These are phyloP conservation scores for Schoenoplectus tabernaemontani DNA, from an alignment of 202 grass and related monocot genomes.

Conservation along the genomic window DNA sequence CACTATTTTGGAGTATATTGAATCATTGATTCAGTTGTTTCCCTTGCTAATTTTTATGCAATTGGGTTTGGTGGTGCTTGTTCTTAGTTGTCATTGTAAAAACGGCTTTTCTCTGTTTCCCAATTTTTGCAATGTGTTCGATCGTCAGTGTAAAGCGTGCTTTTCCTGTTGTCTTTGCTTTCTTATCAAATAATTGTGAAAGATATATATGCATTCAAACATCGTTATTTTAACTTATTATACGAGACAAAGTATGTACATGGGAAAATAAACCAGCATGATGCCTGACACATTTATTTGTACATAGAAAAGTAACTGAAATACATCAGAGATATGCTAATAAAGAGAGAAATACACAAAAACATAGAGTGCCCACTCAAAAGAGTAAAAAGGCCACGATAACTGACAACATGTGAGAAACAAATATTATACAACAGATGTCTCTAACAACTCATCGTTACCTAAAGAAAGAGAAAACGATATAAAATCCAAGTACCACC, in stretches of 20 bases:
- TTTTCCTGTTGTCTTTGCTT: not conserved
- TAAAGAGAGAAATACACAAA: not conserved
- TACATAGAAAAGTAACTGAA: not conserved
- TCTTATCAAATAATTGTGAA: not conserved
- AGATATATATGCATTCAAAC: conserved; percentile 2
- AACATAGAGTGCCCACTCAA: not conserved
- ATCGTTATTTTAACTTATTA: not conserved
- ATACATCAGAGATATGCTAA: not conserved
- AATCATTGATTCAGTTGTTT: not conserved
- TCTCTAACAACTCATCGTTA: conserved; percentile 3
- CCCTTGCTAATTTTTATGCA: conserved; percentile 12
- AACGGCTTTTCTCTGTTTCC: not conserved
- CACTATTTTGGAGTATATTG: not conserved
- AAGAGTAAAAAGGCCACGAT: not conserved
- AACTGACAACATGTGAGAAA: not conserved
- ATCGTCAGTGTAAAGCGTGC: not conserved
- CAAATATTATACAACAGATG: conserved; percentile 13
- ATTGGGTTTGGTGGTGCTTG: conserved; percentile 11
- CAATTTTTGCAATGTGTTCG: not conserved
- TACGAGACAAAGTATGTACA: not conserved
- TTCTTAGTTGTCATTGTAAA: not conserved
- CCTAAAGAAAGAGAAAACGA: too few species aligned
- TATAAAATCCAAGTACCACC: too few species aligned
- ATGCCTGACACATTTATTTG: not conserved
- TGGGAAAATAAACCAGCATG: not conserved